Evolutionary conservation across 768 basidiomycete species (phyloP), one percentile per base, ranked within the genome.

Genomic region (Lenzites betulinus): DNA sequence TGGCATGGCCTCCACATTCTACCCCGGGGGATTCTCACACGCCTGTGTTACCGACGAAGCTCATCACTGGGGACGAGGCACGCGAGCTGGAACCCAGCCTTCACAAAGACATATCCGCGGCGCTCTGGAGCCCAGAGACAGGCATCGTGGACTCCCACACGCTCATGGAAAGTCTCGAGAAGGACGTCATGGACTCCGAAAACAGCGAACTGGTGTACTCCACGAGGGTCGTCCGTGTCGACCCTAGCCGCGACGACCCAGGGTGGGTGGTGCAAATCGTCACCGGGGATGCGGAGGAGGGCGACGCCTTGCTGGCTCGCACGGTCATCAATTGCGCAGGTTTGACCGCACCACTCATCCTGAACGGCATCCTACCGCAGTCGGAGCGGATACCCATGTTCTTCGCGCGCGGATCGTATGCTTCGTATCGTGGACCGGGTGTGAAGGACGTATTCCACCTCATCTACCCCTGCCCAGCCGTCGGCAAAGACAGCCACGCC

Each of bases 231-330:
- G 93, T 96, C 18, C 84, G 97, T 30, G 80, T 99, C 7, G 97
- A 99, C 70, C 75, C 59, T 7, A 67, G 42, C 74, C 73, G 22
- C 55, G 69, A 22, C 66, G 80, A 80, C 49, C 76, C 80, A 20
- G 94, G 95, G 1, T 98, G 95, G 95, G 86, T 95, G 20, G 89
- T 97, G 9, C 95, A 97, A 73, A 83, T 83, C 6, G 79, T 86
- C 25, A 88, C 89, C 11, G 82, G 77, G 7, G 78, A 77, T 23
- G 69, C 66, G 9, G 74, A 68, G 6, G 72, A 81, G 51, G 70
- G 79, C 66, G 88, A 92, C 57, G 82, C 90, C 5, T 77, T 95
- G 9, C 79, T 91, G 42, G 87, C 89, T 2, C 83, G 81, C 60
- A 89, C 84, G 2, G 72, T 97, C 22, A 86, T 98, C 71, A 96